phyloP scores from a whole-genome alignment of 2,329 filamentous ascomycete genomes.

The Lasiodiplodia hormozganensis region DNA sequence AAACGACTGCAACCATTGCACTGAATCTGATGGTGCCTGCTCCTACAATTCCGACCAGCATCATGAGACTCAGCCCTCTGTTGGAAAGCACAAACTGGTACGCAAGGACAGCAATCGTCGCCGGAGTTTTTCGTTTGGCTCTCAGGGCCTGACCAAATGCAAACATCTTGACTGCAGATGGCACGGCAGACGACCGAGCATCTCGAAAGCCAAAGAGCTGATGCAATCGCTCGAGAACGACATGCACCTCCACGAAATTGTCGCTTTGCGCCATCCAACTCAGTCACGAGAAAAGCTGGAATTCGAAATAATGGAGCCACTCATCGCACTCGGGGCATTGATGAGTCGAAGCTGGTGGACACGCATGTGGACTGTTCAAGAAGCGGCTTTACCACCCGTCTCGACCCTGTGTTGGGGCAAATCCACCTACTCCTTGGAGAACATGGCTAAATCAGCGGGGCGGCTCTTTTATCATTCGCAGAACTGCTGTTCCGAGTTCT shows the following conservation, averaged over 20 bases:
- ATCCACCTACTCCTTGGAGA: neutral
- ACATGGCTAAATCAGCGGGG: neutral
- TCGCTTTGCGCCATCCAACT: neutral
- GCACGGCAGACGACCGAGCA: neutral
- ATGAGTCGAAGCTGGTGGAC: slow-evolving; percentile 11
- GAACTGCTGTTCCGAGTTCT: neutral
- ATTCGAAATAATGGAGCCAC: neutral
- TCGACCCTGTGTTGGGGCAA: neutral
- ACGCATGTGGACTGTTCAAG: neutral
- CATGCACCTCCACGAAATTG: neutral
- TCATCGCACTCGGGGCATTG: slow-evolving; percentile 2
- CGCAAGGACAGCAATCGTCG: neutral
- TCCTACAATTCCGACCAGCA: neutral
- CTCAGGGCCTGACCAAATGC: neutral
- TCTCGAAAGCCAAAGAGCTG: neutral
- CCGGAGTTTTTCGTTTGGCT: neutral
- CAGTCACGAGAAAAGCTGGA: neutral
- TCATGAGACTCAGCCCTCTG: too few relatives aligned
- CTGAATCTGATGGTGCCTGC: neutral
- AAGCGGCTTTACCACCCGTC: neutral
- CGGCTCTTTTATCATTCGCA: neutral
- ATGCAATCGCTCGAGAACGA: neutral
- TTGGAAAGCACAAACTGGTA: neutral
- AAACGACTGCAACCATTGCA: neutral
- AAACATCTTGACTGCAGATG: neutral